Conservation (phyloP, 2,329 filamentous ascomycete genomes). For the Nigrograna mackinnonii region DNA sequence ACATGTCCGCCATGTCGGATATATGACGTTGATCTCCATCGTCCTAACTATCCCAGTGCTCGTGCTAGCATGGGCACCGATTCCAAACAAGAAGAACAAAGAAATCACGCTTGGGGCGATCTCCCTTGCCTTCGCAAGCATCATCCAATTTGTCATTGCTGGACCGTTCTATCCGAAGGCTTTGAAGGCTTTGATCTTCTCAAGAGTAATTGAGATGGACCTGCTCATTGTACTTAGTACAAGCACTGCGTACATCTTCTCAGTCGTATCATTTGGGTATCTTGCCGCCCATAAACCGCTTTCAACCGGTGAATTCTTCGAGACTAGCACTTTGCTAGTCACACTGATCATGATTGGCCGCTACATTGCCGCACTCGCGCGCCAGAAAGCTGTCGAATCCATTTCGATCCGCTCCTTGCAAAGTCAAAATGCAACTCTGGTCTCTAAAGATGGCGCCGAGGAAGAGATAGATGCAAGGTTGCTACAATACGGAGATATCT, state of each 20-base stretch:
- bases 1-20: slow-evolving; percentile 58
- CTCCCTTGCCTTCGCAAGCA: slow-evolving; percentile 66
- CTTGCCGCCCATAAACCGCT: slow-evolving; percentile 40
- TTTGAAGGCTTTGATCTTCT: slow-evolving; percentile 63
- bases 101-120: slow-evolving; percentile 54
- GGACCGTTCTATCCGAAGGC: slow-evolving; percentile 71
- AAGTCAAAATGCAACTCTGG: slow-evolving; percentile 52
- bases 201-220: slow-evolving; percentile 68
- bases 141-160: slow-evolving; percentile 67
- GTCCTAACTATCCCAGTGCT: slow-evolving; percentile 52
- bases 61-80: slow-evolving; percentile 69
- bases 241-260: slow-evolving; percentile 67
- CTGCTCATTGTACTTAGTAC: slow-evolving; percentile 70
- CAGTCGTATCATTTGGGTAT: slow-evolving; percentile 52
- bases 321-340: slow-evolving; percentile 59
- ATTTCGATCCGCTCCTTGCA: slow-evolving; percentile 63
- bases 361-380: slow-evolving; percentile 50
- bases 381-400: slow-evolving; percentile 53
- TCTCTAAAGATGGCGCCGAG: slow-evolving; percentile 47
- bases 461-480: slow-evolving; percentile 66
- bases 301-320: slow-evolving; percentile 54
- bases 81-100: slow-evolving; percentile 45
- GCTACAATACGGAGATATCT: slow-evolving; percentile 71
- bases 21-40: slow-evolving; percentile 36
- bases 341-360: slow-evolving; percentile 59